Base-by-base conservation (phyloP, 2,329 filamentous ascomycete species). In the Epicoccum nigrum region DNA sequence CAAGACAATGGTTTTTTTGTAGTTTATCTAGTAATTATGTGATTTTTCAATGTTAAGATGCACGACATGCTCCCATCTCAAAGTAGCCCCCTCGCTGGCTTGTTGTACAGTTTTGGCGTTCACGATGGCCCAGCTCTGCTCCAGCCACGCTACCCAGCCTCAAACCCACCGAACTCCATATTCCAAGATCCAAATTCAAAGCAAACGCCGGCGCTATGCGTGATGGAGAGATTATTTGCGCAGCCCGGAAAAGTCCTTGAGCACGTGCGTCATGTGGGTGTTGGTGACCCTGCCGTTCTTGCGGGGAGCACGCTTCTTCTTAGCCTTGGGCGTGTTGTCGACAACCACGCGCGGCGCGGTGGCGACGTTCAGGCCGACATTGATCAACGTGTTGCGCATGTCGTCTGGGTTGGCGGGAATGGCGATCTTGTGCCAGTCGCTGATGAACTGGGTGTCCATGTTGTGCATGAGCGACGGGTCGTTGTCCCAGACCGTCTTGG, bases 241-340 rank as follows among this genome's bases (percentile, higher is more conserved):
- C 62, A 70, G 66, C 50, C 81, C 77, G 9, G 79, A 81, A 58
- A 85, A 92, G 69, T 93, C 89, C 76, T 91, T 87, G 68, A 96
- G 80, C 53, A 96, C 82, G 58, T 87, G 85, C 62, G 82, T 81
- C 91, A 96, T 95, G 71, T 96, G 92, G 21, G 85, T 86, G 70
- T 96, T 96, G 20, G 90, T 95, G 49, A 88, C 86, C 81, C 92
- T 94, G 59, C 88, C 89, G 33, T 85, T 84, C 53, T 86, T 83
- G 59, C 90, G 84, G 35, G 85, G 80, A 71, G 89, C 90, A 76
- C 90, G 89, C 73, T 86, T 86, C 76, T 88, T 87, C 77, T 90
- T 89, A 61, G 86, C 85, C 62, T 83, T 83, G 17, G 81, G 77
- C 31, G 77, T 75, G 48, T 79, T 76, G 64, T 84, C 85, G 44